Percentiles rank a stretch among this genome's conserved stretches.
Conservation (phyloP, 768 basidiomycete species). For the Arthromyces matolae region DNA sequence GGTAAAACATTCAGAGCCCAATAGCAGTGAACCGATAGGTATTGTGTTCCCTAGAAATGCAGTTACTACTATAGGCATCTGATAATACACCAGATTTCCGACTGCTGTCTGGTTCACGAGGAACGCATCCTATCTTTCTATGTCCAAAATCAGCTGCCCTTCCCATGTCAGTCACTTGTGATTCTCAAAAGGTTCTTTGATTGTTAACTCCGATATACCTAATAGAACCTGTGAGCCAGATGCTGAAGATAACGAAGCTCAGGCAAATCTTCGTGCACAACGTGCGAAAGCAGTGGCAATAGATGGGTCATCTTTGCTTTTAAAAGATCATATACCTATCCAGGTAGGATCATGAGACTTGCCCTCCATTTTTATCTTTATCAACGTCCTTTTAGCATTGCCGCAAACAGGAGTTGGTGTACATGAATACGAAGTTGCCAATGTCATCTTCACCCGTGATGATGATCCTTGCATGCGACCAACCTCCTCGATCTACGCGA, state of each 20-base stretch:
- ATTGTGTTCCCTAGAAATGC: too few relatives aligned
- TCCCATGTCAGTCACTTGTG: slow-evolving; percentile 29
- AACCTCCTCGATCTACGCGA: slow-evolving; percentile 35
- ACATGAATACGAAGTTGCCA: background rate
- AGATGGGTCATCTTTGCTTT: slow-evolving; percentile 29
- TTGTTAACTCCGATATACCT: slow-evolving; percentile 1
- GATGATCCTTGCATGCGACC: slow-evolving; percentile 27
- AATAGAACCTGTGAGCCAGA: slow-evolving; percentile 47
- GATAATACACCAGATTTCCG: slow-evolving; percentile 55
- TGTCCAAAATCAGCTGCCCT: slow-evolving; percentile 39
- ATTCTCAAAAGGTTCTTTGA: background rate
- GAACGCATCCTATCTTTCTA: slow-evolving; percentile 39
- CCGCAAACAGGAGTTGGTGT: slow-evolving; percentile 2
- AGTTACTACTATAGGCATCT: too few relatives aligned
- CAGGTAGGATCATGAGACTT: slow-evolving; percentile 12
- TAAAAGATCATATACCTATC: slow-evolving; percentile 17
- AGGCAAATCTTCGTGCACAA: slow-evolving; percentile 40
- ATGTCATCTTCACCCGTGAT: slow-evolving; percentile 18
- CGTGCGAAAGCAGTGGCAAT: slow-evolving; percentile 39
- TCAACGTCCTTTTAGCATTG: background rate
- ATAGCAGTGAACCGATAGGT: slow-evolving; percentile 4
- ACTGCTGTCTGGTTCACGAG: slow-evolving; percentile 39
- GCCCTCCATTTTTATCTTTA: background rate
- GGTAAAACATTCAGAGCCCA: background rate
- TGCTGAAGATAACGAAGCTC: slow-evolving; percentile 41